Base-by-base conservation (phyloP, 2,329 filamentous ascomycete genomes). In the Alternaria viburni region DNA sequence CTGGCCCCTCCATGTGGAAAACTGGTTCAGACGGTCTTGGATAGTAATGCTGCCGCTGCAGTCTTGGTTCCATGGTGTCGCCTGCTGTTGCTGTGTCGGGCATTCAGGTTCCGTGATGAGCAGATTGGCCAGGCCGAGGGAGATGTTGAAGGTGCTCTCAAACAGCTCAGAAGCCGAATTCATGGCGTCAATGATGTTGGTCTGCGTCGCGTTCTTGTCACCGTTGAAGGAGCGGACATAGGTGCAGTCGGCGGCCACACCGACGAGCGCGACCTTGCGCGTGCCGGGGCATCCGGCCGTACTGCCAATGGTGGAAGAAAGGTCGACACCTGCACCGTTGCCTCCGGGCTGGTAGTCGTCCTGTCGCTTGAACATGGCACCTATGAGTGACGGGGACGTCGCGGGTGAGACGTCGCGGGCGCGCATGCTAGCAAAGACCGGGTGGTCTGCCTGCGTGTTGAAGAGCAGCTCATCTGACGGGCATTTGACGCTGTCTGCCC, bases 141-240 rank as follows among this genome's bases (percentile, higher is more conserved):
- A 95, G 72, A 99, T 95, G 80, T 97, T 97, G 83, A 99, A 98
- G 8, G 92, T 92, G 71, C 86, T 88, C 79, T 99, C 96, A 76
- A 96, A 99, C 10, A 97, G 82, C 65, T 89, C 88, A 2, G 95
- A 97, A 1, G 96, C 96, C 47, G 89, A 85, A 81, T 97, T 97
- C 78, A 99, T 91, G 76, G 93, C 86, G 56, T 84, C 85, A 71
- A 99, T 93, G 66, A 99, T 87, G 77, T 96, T 96, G 65, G 86
- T 79, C 59, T 90, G 86, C 23, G 90, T 87, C n/a, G 87, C 84
- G 46, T 86, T 86, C 21, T 85, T 87, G 77, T 97, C 96, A 17
- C 86, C 86, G 65, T 89, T 87, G 78, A 97, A 96, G 4, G 85
- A 85, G 2, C 83, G 84, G 43, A 90, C 93, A 77, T 98, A 98